phyloP scores from a whole-genome alignment of 163 green algal species.

The Chlorella variabilis region DNA sequence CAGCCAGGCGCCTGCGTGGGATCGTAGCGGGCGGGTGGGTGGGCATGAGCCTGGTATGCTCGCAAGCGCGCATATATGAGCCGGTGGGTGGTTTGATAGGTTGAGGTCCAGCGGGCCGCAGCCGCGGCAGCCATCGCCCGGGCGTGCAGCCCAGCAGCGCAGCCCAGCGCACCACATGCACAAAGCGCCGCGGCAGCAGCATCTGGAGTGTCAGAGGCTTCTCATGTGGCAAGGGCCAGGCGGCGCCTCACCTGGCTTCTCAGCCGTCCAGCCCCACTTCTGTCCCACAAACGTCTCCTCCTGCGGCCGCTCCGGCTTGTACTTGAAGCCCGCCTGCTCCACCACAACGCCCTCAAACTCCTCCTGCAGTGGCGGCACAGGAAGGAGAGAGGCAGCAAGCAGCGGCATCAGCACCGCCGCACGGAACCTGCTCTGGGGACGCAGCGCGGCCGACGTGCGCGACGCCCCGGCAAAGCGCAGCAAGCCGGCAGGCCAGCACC shows the following conservation, averaged over 20 bases:
- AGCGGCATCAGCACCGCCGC: neutral
- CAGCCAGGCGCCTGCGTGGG: neutral
- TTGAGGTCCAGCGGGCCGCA: too few relatives aligned
- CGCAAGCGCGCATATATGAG: too few relatives aligned
- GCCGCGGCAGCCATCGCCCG: too few relatives aligned
- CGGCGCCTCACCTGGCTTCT: neutral
- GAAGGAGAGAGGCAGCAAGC: neutral
- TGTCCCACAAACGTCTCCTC: conserved; percentile 15
- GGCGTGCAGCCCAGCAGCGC: neutral
- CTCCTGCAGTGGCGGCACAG: neutral
- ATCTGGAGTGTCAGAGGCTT: too few relatives aligned
- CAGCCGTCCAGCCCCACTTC: conserved; percentile 28
- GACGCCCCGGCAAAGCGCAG: too few relatives aligned
- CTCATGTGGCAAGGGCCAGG: too few relatives aligned
- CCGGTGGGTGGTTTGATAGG: too few relatives aligned
- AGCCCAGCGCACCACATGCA: too few relatives aligned
- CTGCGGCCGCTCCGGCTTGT: neutral
- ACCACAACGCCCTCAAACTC: conserved; percentile 11
- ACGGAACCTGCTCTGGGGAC: too few relatives aligned
- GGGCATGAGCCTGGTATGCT: neutral
- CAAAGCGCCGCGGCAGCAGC: too few relatives aligned
- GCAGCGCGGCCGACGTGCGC: too few relatives aligned
- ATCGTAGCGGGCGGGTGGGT: neutral
- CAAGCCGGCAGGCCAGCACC: neutral
- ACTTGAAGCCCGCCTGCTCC: conserved; percentile 5